Evolutionary conservation across 1,284 basidiomycete species (phyloP).

Genomic region (Hemileia vastatrix): DNA sequence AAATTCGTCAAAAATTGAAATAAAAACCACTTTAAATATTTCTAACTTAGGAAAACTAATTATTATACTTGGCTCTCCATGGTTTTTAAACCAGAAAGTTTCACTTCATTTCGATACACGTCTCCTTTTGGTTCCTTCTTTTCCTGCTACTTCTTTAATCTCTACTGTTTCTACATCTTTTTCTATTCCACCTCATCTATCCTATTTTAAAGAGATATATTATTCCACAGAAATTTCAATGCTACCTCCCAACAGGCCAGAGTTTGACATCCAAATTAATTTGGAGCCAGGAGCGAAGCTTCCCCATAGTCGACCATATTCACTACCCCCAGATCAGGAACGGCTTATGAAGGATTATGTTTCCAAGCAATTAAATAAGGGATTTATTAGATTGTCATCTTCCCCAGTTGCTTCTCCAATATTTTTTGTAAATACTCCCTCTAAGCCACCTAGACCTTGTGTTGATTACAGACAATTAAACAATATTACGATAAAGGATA

Average conservation of each 20-base stretch:
- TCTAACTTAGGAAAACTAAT: no score
- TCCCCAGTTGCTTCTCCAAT: conserved; percentile 15
- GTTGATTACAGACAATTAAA: conserved; percentile 25
- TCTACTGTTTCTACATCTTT: no score
- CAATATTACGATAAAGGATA: conserved; percentile 25
- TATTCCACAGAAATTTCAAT: no score
- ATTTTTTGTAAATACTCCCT: conserved; percentile 25
- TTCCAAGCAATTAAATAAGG: conserved; percentile 8
- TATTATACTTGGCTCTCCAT: no score
- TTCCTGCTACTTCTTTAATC: no score
- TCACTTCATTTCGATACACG: no score
- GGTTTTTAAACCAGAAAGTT: no score
- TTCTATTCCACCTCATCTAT: no score
- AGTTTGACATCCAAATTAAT: conserved; percentile 6
- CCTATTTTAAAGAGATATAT: no score
- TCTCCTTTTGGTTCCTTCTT: no score
- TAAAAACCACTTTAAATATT: no score
- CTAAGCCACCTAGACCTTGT: conserved; percentile 22
- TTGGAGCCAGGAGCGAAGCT: not conserved
- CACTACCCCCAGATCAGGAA: not conserved
- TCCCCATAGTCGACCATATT: not conserved
- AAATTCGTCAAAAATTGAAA: no score
- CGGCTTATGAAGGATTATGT: not conserved
- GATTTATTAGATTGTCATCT: conserved; percentile 13
- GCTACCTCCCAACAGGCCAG: not conserved